Evolutionary conservation across 2,329 filamentous ascomycete genomes (phyloP).

Genomic region (Cadophora luteo-olivacea): DNA sequence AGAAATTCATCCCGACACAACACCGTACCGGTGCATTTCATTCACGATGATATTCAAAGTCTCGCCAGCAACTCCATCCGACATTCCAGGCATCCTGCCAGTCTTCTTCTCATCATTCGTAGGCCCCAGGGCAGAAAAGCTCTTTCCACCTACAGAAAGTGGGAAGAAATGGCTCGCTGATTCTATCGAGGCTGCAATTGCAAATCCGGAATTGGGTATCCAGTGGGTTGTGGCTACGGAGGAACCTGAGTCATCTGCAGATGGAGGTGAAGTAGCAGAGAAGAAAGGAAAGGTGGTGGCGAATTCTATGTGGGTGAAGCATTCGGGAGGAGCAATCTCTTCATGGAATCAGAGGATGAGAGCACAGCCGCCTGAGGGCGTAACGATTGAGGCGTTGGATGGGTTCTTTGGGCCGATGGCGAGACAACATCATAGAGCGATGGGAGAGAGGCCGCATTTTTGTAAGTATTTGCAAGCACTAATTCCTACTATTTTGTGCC

Average conservation of each 20-base stretch:
- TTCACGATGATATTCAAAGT: constrained; percentile 8
- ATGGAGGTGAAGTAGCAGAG: not conserved
- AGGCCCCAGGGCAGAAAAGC: not conserved
- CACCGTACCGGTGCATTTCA: not conserved
- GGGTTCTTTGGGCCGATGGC: constrained; percentile 3
- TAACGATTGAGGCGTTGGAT: not conserved
- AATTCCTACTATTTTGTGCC: not conserved
- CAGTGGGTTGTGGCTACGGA: not conserved
- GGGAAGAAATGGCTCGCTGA: constrained; percentile 10
- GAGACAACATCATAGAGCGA: not conserved
- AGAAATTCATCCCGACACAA: not conserved
- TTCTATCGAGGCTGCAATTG: not conserved
- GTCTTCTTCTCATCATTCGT: constrained; percentile 8
- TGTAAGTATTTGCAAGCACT: not conserved
- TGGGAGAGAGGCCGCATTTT: constrained; percentile 13
- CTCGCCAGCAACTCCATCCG: not conserved
- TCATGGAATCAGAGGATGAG: constrained; percentile 1
- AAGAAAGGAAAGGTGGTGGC: not conserved
- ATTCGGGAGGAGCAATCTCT: not conserved
- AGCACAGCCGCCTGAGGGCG: constrained; percentile 1
- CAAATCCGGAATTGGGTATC: not conserved
- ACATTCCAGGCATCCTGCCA: not conserved
- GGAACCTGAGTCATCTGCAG: not conserved
- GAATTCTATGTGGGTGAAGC: constrained; percentile 7
- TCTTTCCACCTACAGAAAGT: constrained; percentile 6